These are phyloP conservation scores for Geotrichum ghanense DNA, from an alignment of 805 yeast genomes.

Conservation along the genomic window DNA sequence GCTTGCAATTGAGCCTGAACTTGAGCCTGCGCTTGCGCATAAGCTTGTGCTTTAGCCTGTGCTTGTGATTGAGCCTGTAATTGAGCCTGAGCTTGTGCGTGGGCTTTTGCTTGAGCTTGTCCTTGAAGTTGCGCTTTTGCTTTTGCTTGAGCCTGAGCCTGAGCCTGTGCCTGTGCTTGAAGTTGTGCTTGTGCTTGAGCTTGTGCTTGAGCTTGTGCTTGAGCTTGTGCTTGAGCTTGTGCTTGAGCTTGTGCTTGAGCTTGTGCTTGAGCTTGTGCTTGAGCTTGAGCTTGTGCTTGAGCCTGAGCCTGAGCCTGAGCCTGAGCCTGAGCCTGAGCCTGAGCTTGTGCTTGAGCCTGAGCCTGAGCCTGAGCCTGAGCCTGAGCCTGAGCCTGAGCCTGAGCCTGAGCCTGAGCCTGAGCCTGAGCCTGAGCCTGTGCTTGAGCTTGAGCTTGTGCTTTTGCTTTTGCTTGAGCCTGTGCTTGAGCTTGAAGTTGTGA, in stretches of 20 bases:
- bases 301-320: constrained; percentile 20
- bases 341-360: constrained; percentile 9
- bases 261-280: constrained; percentile 6
- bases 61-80: constrained; percentile 1
- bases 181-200: background rate
- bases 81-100: constrained; percentile 11
- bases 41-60: background rate
- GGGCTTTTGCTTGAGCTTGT: constrained; percentile 21
- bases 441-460: background rate
- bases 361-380: constrained; percentile 21
- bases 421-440: constrained; percentile 11
- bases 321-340: constrained; percentile 13
- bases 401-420: constrained; percentile 16
- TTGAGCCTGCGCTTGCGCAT: background rate
- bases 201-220: background rate
- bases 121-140: constrained; percentile 14
- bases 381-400: constrained; percentile 14
- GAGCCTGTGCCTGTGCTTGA: constrained; percentile 3
- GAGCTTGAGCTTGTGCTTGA: constrained; percentile 8
- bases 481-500: too few relatives aligned
- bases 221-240: constrained; percentile 6
- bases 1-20: background rate
- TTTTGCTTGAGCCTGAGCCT: constrained; percentile 15
- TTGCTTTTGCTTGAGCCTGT: too few relatives aligned
- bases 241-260: constrained; percentile 10